A percentile compares a stretch with the other conserved stretches of the same genome.
phyloP scores from a whole-genome alignment of 441 rosid species.

The Capsella rubella region DNA sequence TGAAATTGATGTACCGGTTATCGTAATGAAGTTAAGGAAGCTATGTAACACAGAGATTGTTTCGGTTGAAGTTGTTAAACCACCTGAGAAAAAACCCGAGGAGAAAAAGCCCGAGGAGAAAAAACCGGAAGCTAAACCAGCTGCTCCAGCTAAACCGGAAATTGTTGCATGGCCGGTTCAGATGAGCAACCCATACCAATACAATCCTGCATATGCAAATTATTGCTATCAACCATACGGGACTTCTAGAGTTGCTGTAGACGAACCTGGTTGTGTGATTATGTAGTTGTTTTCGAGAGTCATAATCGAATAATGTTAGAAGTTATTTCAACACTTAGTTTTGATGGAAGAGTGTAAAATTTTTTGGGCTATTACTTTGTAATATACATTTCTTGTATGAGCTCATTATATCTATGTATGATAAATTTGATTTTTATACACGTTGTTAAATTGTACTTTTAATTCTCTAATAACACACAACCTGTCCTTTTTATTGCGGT shows the following conservation, averaged over 20 bases:
- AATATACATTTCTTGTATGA: not conserved
- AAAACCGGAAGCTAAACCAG: not conserved
- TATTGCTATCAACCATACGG: conserved; percentile 13
- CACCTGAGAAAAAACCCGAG: conserved; percentile 64
- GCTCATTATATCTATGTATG: not conserved
- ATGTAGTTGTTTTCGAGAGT: conserved; percentile 20
- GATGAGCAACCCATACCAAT: conserved; percentile 17
- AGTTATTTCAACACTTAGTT: conserved; percentile 19
- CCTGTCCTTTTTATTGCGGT: not conserved
- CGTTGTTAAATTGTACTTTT: too few relatives aligned
- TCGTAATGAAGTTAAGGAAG: conserved; percentile 65
- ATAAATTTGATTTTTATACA: too few relatives aligned
- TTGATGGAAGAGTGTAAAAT: conserved; percentile 16
- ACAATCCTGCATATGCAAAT: conserved; percentile 1
- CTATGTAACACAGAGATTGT: conserved; percentile 52
- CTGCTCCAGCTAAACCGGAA: conserved; percentile 8
- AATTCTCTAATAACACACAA: not conserved
- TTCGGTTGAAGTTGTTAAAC: conserved; percentile 71
- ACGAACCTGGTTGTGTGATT: conserved; percentile 42
- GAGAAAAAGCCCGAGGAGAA: conserved; percentile 3
- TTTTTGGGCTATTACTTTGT: not conserved
- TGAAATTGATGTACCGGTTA: conserved; percentile 51
- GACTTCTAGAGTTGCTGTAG: conserved; percentile 13
- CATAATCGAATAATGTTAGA: not conserved
- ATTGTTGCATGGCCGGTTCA: conserved; percentile 23